Conservation (phyloP, 495 filamentous ascomycete species). For the Chaetomium cochliodes region DNA sequence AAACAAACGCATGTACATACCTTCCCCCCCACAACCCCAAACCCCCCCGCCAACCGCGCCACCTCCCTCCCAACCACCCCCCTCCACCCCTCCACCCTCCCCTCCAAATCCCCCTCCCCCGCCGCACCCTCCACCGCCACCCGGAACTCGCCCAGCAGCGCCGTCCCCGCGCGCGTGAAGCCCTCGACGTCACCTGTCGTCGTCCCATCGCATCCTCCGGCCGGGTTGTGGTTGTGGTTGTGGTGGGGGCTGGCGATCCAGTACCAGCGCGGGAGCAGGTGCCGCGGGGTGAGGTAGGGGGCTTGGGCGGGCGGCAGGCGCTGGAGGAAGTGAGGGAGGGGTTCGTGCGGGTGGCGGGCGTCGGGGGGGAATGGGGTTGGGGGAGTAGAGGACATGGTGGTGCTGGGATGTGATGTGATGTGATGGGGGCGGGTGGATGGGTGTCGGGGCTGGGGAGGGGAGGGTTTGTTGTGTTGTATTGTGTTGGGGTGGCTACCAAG, state of each 20-base stretch:
- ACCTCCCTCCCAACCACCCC: background rate
- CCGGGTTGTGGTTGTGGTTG: no score
- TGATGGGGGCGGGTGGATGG: background rate
- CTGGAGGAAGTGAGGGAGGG: background rate
- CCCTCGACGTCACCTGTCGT: background rate
- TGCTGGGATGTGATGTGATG: no score
- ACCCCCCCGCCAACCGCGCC: background rate
- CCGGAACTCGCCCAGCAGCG: background rate
- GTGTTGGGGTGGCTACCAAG: no score
- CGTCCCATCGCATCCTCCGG: background rate
- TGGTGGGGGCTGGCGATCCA: slow-evolving; percentile 14
- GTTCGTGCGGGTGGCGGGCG: slow-evolving; percentile 7
- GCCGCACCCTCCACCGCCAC: background rate
- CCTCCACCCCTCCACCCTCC: no score
- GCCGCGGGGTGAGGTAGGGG: background rate
- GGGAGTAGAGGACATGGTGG: background rate
- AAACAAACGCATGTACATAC: background rate
- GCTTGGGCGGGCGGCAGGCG: background rate
- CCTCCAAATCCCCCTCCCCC: no score
- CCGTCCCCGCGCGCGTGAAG: background rate
- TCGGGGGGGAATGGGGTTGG: background rate
- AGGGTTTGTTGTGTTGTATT: no score
- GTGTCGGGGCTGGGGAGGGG: no score
- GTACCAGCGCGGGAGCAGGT: slow-evolving; percentile 5
- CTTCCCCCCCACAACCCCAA: background rate